Evolutionary conservation across 106 monocot species (phyloP).

Genomic region (Dendrobium nobile): DNA sequence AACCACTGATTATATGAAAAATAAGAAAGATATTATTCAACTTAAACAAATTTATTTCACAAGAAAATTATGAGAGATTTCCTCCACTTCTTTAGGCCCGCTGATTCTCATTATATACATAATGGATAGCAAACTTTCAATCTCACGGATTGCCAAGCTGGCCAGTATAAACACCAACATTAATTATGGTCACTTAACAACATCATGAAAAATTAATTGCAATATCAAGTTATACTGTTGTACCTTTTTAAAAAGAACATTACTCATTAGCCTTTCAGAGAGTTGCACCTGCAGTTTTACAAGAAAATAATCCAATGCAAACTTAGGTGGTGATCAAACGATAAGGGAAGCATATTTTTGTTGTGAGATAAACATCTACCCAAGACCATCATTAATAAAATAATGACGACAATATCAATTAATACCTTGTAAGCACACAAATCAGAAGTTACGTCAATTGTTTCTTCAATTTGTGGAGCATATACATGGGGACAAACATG

Average conservation of each 20-base stretch:
- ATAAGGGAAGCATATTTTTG: background rate
- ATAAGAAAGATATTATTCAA: too few relatives aligned
- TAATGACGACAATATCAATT: background rate
- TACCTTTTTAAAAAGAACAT: constrained; percentile 92
- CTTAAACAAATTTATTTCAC: too few relatives aligned
- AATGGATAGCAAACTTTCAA: too few relatives aligned
- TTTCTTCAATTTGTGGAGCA: constrained; percentile 93
- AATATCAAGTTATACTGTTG: background rate
- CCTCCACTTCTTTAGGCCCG: too few relatives aligned
- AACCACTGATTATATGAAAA: too few relatives aligned
- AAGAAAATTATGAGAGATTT: too few relatives aligned
- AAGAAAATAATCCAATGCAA: constrained; percentile 8
- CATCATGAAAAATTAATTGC: background rate
- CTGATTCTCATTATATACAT: too few relatives aligned
- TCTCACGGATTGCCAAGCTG: too few relatives aligned
- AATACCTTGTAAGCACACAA: constrained; percentile 93
- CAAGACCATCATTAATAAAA: background rate
- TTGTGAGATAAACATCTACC: background rate
- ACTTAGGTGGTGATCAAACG: background rate
- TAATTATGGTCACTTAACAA: background rate
- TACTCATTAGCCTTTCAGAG: constrained; percentile 93
- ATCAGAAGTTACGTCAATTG: constrained; percentile 97
- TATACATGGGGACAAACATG: constrained; percentile 85
- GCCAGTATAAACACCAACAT: background rate
- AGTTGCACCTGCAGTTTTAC: constrained; percentile 68